These are phyloP conservation scores for Plantago elongata DNA, from an alignment of 257 asterid genomes.

Conservation along the genomic window DNA sequence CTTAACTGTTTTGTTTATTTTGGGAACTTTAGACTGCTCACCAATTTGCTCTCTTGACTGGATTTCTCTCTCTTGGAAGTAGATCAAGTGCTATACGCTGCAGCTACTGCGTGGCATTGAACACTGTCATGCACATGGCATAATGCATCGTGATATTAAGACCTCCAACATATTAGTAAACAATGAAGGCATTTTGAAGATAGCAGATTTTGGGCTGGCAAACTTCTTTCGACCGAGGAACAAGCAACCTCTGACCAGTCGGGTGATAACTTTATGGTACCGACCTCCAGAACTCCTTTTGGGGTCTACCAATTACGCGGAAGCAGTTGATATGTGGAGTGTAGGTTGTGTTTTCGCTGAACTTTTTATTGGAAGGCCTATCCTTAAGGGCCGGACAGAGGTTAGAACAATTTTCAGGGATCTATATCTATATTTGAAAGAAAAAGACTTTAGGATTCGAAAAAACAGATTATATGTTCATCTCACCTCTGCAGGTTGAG, in stretches of 20 bases:
- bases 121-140: slow-evolving; percentile 80
- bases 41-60: background rate
- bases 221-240: slow-evolving; percentile 48
- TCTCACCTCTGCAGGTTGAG: slow-evolving; percentile 54
- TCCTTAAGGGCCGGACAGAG: slow-evolving; percentile 95
- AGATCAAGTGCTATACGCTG: slow-evolving; percentile 93
- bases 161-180: slow-evolving; percentile 76
- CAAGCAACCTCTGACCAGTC: slow-evolving; percentile 66
- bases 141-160: slow-evolving; percentile 85
- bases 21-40: background rate
- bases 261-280: slow-evolving; percentile 95
- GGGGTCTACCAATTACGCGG: slow-evolving; percentile 78
- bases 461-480: background rate
- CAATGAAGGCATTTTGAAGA: slow-evolving; percentile 73
- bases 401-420: slow-evolving; percentile 26
- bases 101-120: slow-evolving; percentile 74
- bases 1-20: background rate
- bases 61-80: slow-evolving; percentile 23
- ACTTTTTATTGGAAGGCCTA: slow-evolving; percentile 75
- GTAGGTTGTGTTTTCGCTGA: slow-evolving; percentile 94
- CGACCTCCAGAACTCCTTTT: slow-evolving; percentile 94
- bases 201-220: slow-evolving; percentile 92
- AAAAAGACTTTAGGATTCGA: background rate
- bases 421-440: background rate
- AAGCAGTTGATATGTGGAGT: slow-evolving; percentile 86